Evolutionary conservation across 305 asterid species (phyloP).

Genomic region (Plantago coronopus): DNA sequence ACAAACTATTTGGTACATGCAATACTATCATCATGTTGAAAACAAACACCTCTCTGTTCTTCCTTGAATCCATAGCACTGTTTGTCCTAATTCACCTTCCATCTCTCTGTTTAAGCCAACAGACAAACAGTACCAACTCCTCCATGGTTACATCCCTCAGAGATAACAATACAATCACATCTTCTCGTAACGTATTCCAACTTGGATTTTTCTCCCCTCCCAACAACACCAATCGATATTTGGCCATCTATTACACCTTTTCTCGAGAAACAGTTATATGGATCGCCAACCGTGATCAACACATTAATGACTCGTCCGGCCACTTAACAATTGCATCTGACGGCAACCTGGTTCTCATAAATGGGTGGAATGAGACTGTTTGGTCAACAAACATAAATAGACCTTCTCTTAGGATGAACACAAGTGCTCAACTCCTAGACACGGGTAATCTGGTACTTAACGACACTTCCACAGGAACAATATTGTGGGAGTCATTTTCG

Average conservation of each 20-base stretch:
- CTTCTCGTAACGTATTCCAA: neutral
- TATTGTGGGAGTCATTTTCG: conserved; percentile 34
- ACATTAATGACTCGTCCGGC: neutral
- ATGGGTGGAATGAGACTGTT: neutral
- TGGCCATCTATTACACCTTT: neutral
- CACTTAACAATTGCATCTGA: conserved; percentile 15
- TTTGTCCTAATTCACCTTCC: neutral
- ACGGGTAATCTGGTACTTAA: conserved; percentile 33
- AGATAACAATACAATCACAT: neutral
- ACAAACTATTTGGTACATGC: too few species aligned
- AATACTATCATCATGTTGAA: neutral
- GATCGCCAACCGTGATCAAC: neutral
- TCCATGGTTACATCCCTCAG: neutral
- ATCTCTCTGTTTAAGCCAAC: neutral
- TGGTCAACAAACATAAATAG: conserved; percentile 26
- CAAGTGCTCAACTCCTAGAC: conserved; percentile 30
- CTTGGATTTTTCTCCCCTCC: conserved; percentile 2
- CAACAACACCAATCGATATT: neutral
- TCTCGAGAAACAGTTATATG: neutral
- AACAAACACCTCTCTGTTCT: neutral
- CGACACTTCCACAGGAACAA: conserved; percentile 13
- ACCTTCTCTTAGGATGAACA: neutral
- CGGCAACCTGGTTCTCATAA: conserved; percentile 20
- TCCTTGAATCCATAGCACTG: neutral
- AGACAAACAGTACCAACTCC: conserved; percentile 9